Evolutionary conservation across 2,329 filamentous ascomycete species (phyloP).

Genomic region (Venturia carpophila): DNA sequence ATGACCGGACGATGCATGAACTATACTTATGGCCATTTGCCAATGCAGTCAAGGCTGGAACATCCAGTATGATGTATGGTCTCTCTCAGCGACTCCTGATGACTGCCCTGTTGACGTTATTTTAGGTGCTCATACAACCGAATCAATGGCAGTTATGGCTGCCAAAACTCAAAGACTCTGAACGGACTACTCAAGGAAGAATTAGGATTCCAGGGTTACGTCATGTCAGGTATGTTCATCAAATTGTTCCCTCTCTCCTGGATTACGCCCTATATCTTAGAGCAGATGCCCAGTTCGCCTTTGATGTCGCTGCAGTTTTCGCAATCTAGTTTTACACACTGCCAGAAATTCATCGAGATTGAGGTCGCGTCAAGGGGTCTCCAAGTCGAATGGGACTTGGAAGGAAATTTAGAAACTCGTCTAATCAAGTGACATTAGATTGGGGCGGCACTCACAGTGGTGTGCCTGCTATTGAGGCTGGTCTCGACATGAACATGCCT

Average conservation of each 20-base stretch:
- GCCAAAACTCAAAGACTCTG: conserved; percentile 37
- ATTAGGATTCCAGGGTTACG: conserved; percentile 41
- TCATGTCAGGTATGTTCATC: conserved; percentile 29
- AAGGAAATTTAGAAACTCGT: too few species aligned
- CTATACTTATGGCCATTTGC: conserved; percentile 72
- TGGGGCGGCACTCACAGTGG: conserved; percentile 39
- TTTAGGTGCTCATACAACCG: conserved; percentile 31
- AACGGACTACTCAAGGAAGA: conserved; percentile 39
- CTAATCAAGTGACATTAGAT: neutral
- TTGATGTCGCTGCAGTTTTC: too few species aligned
- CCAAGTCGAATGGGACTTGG: too few species aligned
- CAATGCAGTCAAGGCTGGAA: conserved; percentile 61
- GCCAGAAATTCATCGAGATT: too few species aligned
- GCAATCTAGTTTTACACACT: too few species aligned
- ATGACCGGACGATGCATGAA: conserved; percentile 68
- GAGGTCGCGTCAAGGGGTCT: too few species aligned
- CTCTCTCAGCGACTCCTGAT: conserved; percentile 21
- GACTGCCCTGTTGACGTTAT: conserved; percentile 38
- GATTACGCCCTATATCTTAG: too few species aligned
- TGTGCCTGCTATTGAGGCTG: conserved; percentile 36
- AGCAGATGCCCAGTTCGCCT: too few species aligned
- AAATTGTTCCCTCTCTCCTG: too few species aligned
- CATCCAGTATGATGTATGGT: conserved; percentile 40
- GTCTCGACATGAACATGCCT: conserved; percentile 54
- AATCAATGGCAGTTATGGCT: conserved; percentile 44